phyloP scores from a whole-genome alignment of 129 eudicot species.

The Centaurea solstitialis region DNA sequence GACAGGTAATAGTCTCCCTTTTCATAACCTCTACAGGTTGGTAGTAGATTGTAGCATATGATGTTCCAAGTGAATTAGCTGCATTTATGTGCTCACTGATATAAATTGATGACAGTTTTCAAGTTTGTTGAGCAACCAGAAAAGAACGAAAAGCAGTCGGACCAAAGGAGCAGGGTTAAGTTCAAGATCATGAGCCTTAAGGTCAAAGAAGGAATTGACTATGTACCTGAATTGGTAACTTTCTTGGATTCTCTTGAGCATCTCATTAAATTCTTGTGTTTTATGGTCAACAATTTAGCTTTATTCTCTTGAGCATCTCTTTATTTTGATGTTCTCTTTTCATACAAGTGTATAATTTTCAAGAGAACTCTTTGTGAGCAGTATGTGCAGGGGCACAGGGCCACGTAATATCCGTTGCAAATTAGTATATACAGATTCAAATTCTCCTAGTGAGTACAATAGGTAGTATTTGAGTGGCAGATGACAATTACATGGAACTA shows the following conservation, averaged over 20 bases:
- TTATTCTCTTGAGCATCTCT: not conserved
- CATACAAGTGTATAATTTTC: not conserved
- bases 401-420: not conserved
- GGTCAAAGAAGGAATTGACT: conserved; percentile 77
- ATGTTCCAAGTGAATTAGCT: conserved; percentile 7
- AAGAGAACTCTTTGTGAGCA: not conserved
- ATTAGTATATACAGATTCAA: not conserved
- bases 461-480: not conserved
- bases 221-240: conserved; percentile 82
- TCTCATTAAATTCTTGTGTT: not conserved
- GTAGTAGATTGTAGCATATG: not conserved
- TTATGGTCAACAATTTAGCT: not conserved
- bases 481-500: not conserved
- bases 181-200: conserved; percentile 87
- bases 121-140: conserved; percentile 91
- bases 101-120: conserved; percentile 52
- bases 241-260: not conserved
- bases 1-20: conserved; percentile 50
- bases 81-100: not conserved
- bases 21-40: not conserved
- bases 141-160: conserved; percentile 57
- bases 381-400: not conserved
- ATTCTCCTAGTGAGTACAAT: not conserved
- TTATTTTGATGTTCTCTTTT: not conserved
- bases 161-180: conserved; percentile 66